Conservation (phyloP, 352 stramenopile genomes). For the Phytophthora cryptogea region DNA sequence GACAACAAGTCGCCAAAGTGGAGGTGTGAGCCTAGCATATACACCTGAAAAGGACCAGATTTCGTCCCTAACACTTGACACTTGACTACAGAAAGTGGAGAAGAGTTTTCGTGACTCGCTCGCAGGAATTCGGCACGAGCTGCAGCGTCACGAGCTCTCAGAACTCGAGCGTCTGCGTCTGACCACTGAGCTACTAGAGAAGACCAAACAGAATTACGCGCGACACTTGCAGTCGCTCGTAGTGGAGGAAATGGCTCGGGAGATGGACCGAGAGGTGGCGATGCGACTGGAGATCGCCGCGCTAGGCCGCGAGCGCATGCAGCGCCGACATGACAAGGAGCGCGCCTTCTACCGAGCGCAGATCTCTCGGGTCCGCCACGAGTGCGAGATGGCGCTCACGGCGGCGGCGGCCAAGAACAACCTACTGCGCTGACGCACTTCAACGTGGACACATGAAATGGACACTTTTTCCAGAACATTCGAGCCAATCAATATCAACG, state of each 20-base stretch:
- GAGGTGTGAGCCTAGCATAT: conserved; percentile 33
- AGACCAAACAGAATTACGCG: conserved; percentile 63
- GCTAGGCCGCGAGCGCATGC: conserved; percentile 50
- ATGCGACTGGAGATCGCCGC: conserved; percentile 50
- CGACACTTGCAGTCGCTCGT: conserved; percentile 58
- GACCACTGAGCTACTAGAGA: conserved; percentile 64
- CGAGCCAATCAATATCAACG: conserved; percentile 14
- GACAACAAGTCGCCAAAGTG: conserved; percentile 47
- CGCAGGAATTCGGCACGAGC: conserved; percentile 49
- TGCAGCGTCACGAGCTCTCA: conserved; percentile 50
- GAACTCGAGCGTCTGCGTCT: conserved; percentile 35
- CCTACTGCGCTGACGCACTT: conserved; percentile 53
- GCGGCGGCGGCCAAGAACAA: conserved; percentile 72
- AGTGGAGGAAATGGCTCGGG: conserved; percentile 63
- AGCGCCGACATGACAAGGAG: conserved; percentile 56
- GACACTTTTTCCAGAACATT: conserved; percentile 53
- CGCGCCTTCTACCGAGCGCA: conserved; percentile 58
- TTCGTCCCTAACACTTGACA: not conserved
- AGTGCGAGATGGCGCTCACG: conserved; percentile 73
- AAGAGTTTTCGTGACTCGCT: conserved; percentile 53
- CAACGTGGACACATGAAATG: conserved; percentile 1
- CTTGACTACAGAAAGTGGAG: conserved; percentile 50
- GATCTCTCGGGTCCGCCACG: conserved; percentile 60
- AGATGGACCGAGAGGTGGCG: conserved; percentile 61
- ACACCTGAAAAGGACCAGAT: not conserved